Evolutionary conservation across 176 grass and related monocot genomes (phyloP), one percentile per base, ranked within the genome.

Genomic region (Raddia guianensis): DNA sequence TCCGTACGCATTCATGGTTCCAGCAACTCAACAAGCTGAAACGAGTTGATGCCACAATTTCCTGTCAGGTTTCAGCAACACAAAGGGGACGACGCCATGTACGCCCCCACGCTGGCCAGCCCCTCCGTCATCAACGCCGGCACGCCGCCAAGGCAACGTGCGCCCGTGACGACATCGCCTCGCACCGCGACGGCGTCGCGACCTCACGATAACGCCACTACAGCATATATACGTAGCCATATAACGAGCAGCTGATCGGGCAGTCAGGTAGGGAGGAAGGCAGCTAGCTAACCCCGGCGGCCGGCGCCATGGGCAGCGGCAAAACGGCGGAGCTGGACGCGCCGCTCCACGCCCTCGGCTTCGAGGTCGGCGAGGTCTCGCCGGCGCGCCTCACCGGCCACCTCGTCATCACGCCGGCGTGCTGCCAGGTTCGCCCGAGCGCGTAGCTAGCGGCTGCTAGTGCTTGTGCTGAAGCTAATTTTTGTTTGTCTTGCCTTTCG

Each of bases 91-190:
- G 87, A 92, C 7, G 95, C 95, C 85, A 98, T 88, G 92, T 98
- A 92, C 63, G 95, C 90, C 32, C 95, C 95, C 85, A 98, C 92
- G 92, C 95, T 94, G 4, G 86, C 95, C 11, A 98, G 83, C 53
- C 77, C 84, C 88, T 98, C 95, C 1, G 92, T 83, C 54, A 98
- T 87, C 71, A 94, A 68, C 7, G 92, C 92, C 43, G 92, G 94
- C 60, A 94, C 77, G 67, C 92, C 88, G 58, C 95, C 92, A 27
- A 27, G 27, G 27, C 27, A 27, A 27, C 27, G 27, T 27, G 27
- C 0, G 27, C 27, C 27, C 27, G 27, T 27, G 0, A 27, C 27
- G 27, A 27, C 27, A 27, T 27, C 27, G 27, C 27, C 27, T 27
- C 27, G 27, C 27, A 27, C 27, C 27, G 27, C 27, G 27, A 27